Conservation (phyloP, 495 filamentous ascomycete species). For the Xylaria bambusicola region DNA sequence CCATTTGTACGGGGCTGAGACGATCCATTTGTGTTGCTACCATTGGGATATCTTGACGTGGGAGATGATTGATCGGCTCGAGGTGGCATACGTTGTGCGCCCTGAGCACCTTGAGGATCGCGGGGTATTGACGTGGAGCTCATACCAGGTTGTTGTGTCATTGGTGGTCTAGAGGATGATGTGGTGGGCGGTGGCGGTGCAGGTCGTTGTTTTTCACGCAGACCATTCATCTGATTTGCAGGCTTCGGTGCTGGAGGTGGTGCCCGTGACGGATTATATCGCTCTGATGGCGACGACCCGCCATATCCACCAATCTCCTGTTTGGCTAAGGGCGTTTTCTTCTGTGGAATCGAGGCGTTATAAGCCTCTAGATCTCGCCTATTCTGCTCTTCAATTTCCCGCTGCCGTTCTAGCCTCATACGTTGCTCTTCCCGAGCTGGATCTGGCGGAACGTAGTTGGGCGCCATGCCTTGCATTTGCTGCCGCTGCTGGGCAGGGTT, state of each 20-base stretch:
- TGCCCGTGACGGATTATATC: conserved; percentile 81
- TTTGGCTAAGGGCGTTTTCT: conserved; percentile 73
- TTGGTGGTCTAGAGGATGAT: conserved; percentile 37
- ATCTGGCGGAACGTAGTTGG: conserved; percentile 58
- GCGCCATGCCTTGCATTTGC: conserved; percentile 48
- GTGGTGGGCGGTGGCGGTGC: conserved; percentile 50
- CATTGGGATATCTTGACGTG: conserved; percentile 41
- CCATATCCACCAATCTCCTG: conserved; percentile 81
- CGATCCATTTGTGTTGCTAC: conserved; percentile 29
- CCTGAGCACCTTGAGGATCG: conserved; percentile 26
- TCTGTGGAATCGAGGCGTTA: conserved; percentile 82
- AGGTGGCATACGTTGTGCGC: conserved; percentile 27
- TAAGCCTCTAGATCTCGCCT: conserved; percentile 79
- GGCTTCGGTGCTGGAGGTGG: conserved; percentile 62
- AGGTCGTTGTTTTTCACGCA: conserved; percentile 54
- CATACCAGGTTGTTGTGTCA: conserved; percentile 46
- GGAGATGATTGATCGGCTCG: conserved; percentile 27
- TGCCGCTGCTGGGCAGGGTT: conserved; percentile 40
- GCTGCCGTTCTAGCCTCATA: conserved; percentile 54
- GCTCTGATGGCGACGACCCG: conserved; percentile 52
- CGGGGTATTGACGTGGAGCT: conserved; percentile 25
- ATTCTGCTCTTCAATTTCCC: conserved; percentile 66
- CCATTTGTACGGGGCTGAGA: conserved; percentile 35
- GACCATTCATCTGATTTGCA: conserved; percentile 42
- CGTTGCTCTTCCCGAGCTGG: conserved; percentile 54